Evolutionary conservation across 768 basidiomycete species (phyloP), one percentile per base, ranked within the genome.

Genomic region (Rhodotorula diobovata): DNA sequence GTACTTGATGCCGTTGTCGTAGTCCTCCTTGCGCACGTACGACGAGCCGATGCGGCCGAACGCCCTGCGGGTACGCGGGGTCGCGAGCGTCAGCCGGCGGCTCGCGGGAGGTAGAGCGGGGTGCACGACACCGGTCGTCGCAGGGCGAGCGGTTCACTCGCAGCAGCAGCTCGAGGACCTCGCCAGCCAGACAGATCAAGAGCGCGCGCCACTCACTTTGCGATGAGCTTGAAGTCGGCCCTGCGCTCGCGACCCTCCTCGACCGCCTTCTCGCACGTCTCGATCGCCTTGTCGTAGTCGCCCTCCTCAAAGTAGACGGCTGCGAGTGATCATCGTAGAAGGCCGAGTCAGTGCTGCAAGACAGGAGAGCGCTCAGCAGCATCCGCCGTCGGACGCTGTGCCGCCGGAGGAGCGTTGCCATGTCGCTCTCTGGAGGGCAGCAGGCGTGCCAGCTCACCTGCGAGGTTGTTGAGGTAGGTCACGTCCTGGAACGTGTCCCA

Each of bases 401-500:
- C 11, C 14, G 41, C 18, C 41, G 41, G 18, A 18, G 41, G 14
- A 18, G 41, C 14, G 41, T 43, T 12, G 41, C 14, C 41, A 18
- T 14, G 14, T 14, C 39, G 41, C 6, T 14, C 41, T 8, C 23
- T 28, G 23, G 25, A 50, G 25, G 48, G 25, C 11, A 28, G 45
- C 8, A 46, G 48, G 14, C 20, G 37, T 59, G 8, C 32, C 32
- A 34, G 16, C 35, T 54, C 46, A 90, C 90, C 90, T 72, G 87
- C 87, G 55, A 94, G 81, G 81, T 99, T 99, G 60, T 93, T 93
- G 67, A 98, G 83, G 85, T 88, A 97, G 20, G 92, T 90, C 71
- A 97, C 84, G 79, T 99, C 93, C 82, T 95, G 91, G 86, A 88
- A 94, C 28, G 86, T 78, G 71, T 95, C 91, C 93, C 94, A 98